Conservation (phyloP, 2,329 filamentous ascomycete genomes). For the Colletotrichum caudatum region DNA sequence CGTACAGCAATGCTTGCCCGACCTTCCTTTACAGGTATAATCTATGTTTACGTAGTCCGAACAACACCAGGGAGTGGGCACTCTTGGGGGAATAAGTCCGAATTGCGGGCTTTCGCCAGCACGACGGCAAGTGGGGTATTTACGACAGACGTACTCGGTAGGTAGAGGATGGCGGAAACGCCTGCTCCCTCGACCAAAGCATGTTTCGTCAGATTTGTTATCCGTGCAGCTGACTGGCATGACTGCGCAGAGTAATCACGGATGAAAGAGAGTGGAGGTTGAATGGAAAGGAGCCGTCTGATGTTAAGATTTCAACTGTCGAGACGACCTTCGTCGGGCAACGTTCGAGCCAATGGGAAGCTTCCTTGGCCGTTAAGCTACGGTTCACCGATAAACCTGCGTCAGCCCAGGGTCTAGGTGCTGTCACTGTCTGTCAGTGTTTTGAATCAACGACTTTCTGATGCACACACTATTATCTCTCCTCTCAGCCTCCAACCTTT, state of each 20-base stretch:
- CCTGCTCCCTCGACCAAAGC: too few relatives aligned
- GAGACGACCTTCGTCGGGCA: not conserved
- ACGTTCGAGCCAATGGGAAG: not conserved
- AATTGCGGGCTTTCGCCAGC: not conserved
- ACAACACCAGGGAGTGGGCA: not conserved
- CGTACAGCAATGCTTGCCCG: not conserved
- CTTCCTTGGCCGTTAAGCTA: not conserved
- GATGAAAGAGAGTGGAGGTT: not conserved
- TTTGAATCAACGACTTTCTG: not conserved
- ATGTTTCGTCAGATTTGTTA: not conserved
- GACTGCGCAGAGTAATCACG: not conserved
- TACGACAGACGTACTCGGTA: not conserved
- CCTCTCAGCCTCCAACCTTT: not conserved
- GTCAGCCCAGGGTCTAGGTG: not conserved
- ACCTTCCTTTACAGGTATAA: too few relatives aligned
- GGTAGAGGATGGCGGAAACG: too few relatives aligned
- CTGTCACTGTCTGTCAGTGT: not conserved
- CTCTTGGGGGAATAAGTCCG: not conserved
- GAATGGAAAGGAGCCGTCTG: not conserved
- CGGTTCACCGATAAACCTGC: slow-evolving; percentile 5
- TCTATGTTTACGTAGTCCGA: not conserved
- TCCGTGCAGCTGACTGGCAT: not conserved
- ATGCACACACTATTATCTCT: too few relatives aligned
- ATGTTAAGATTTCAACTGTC: not conserved
- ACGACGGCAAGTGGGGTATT: not conserved